These are phyloP conservation scores for Mycena galericulata DNA, from an alignment of 768 basidiomycete genomes.

Conservation along the genomic window DNA sequence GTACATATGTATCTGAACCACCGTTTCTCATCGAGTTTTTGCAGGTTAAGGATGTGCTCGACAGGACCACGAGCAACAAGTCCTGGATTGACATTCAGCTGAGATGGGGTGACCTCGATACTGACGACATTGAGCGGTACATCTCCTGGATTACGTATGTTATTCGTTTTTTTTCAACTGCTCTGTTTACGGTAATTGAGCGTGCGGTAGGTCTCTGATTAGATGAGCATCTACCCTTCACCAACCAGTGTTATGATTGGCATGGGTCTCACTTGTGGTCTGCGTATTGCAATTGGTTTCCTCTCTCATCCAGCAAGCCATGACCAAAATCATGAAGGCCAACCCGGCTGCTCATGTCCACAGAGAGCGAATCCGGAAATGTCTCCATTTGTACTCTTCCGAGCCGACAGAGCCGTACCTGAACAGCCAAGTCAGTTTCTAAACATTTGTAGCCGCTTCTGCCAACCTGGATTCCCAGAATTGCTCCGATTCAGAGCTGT, in stretches of 20 bases:
- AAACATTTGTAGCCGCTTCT: conserved; percentile 4
- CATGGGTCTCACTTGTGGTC: conserved; percentile 98
- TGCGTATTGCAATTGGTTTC: conserved; percentile 99
- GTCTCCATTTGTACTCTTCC: conserved; percentile 97
- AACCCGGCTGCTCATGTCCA: conserved; percentile 98
- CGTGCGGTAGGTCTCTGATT: conserved; percentile 80
- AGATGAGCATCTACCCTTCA: conserved; percentile 99
- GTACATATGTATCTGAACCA: conserved; percentile 63
- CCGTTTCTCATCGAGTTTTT: conserved; percentile 18
- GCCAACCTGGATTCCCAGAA: conserved; percentile 57
- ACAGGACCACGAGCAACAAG: conserved; percentile 97
- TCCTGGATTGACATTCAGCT: conserved; percentile 98
- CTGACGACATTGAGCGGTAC: conserved; percentile 98
- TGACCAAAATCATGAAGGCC: conserved; percentile 99
- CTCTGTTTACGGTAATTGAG: not conserved
- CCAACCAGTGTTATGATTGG: conserved; percentile 99
- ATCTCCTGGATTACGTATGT: conserved; percentile 95
- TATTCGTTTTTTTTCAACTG: not conserved
- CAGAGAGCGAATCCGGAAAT: conserved; percentile 98
- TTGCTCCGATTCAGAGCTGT: conserved; percentile 94
- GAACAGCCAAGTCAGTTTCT: conserved; percentile 84
- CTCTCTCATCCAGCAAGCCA: conserved; percentile 96
- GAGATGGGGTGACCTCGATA: conserved; percentile 98
- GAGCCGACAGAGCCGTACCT: conserved; percentile 99
- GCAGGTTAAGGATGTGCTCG: conserved; percentile 92